phyloP scores from a whole-genome alignment of 2,329 filamentous ascomycete species.

The Lasiodiplodia sp. region DNA sequence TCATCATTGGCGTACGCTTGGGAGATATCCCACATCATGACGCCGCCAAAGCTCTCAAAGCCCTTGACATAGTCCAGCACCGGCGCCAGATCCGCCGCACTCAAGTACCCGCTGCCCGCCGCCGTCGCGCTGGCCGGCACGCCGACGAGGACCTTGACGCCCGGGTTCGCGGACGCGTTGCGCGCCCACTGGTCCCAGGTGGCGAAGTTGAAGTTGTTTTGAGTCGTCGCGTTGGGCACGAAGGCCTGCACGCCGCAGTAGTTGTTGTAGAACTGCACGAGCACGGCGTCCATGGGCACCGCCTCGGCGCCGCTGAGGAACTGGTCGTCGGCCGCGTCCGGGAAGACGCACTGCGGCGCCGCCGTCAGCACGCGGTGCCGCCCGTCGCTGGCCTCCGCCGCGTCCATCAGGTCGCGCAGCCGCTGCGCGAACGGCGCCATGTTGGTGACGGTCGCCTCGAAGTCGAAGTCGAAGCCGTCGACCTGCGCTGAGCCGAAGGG shows the following conservation, averaged over 20 bases:
- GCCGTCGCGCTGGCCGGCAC: conserved; percentile 62
- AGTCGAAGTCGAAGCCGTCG: conserved; percentile 81
- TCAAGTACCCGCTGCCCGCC: conserved; percentile 65
- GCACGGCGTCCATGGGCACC: conserved; percentile 66
- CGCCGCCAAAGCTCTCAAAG: conserved; percentile 69
- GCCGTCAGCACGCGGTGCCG: conserved; percentile 68
- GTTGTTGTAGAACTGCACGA: conserved; percentile 75
- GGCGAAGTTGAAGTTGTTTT: conserved; percentile 67
- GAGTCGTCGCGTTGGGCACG: conserved; percentile 50
- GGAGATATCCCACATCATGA: conserved; percentile 70
- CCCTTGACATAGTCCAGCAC: conserved; percentile 62
- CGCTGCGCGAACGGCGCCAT: conserved; percentile 67
- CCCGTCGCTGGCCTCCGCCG: conserved; percentile 45
- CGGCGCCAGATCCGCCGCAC: conserved; percentile 54
- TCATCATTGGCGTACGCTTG: conserved; percentile 43
- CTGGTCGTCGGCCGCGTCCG: conserved; percentile 65
- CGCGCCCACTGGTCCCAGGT: conserved; percentile 73
- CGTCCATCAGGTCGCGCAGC: conserved; percentile 64
- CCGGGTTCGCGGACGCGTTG: conserved; percentile 62
- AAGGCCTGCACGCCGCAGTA: conserved; percentile 67
- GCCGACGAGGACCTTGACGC: conserved; percentile 68
- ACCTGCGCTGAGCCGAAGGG: conserved; percentile 72
- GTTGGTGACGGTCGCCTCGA: conserved; percentile 68
- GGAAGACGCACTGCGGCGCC: conserved; percentile 73
- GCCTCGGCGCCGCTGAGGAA: conserved; percentile 58